Evolutionary conservation across 2,329 filamentous ascomycete genomes (phyloP).

Genomic region (Rachicladosporium sp.): DNA sequence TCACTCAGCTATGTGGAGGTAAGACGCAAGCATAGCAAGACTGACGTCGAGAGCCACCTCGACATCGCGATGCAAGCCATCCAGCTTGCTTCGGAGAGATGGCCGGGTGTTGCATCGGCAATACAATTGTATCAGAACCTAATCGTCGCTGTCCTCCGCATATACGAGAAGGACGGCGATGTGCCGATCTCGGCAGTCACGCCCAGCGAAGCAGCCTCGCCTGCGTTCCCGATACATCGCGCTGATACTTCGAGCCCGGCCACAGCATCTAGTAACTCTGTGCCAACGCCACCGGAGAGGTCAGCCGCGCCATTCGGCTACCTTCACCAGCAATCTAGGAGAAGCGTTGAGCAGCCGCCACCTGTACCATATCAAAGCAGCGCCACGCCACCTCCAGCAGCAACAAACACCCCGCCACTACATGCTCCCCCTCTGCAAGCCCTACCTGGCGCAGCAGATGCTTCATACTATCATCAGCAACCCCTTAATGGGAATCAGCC

Average conservation of each 20-base stretch:
- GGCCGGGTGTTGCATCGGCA: constrained; percentile 80
- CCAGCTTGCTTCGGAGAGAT: constrained; percentile 67
- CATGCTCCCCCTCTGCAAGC: too few relatives aligned
- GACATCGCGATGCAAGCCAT: constrained; percentile 67
- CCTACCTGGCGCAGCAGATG: too few relatives aligned
- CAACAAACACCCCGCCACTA: too few relatives aligned
- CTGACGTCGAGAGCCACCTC: constrained; percentile 66
- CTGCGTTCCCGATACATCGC: constrained; percentile 11
- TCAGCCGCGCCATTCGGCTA: constrained; percentile 16
- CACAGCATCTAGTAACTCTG: constrained; percentile 20
- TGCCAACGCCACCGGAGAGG: constrained; percentile 22
- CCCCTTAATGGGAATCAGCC: too few relatives aligned
- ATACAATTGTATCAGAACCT: constrained; percentile 79
- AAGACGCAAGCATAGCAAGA: constrained; percentile 55
- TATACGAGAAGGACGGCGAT: constrained; percentile 56
- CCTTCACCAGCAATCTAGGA: constrained; percentile 17
- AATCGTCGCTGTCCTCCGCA: constrained; percentile 72
- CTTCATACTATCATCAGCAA: too few relatives aligned
- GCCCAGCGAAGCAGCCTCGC: constrained; percentile 32
- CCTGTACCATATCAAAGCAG: constrained; percentile 19
- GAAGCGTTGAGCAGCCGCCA: constrained; percentile 20
- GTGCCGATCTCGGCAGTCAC: constrained; percentile 36
- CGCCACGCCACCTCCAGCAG: constrained; percentile 1
- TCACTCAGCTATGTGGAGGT: constrained; percentile 77
- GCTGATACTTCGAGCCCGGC: constrained; percentile 24